Evolutionary conservation across 108 stramenopile genomes (phyloP).

Genomic region (Stephanodiscus triporus): DNA sequence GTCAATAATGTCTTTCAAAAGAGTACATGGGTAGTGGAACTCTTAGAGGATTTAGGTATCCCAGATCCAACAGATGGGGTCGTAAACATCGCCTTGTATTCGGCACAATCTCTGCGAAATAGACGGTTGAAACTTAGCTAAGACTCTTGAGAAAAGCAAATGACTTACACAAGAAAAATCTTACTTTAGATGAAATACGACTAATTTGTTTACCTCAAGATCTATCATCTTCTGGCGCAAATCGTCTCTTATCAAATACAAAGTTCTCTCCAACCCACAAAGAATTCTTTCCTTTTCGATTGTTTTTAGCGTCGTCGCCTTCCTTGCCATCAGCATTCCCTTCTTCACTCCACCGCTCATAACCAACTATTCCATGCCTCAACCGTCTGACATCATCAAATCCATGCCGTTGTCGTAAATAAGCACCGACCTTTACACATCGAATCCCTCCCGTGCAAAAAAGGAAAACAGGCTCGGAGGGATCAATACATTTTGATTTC

Average conservation of each 20-base stretch:
- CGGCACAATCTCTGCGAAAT: conserved; percentile 46
- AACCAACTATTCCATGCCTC: conserved; percentile 80
- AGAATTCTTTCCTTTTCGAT: conserved; percentile 1
- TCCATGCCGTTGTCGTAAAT: conserved; percentile 72
- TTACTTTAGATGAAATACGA: neutral
- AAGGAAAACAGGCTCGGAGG: conserved; percentile 60
- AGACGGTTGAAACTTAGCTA: conserved; percentile 34
- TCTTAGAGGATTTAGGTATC: conserved; percentile 73
- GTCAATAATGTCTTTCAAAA: conserved; percentile 66
- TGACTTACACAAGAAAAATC: neutral
- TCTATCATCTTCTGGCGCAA: conserved; percentile 18
- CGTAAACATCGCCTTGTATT: conserved; percentile 63
- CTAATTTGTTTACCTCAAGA: neutral
- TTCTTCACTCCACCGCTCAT: conserved; percentile 42
- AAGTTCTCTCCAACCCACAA: conserved; percentile 66
- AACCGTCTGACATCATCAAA: conserved; percentile 75
- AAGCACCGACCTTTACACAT: conserved; percentile 85
- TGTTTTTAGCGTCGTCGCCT: conserved; percentile 8
- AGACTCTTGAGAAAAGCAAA: neutral
- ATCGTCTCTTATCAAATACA: conserved; percentile 64
- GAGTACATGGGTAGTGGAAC: conserved; percentile 72
- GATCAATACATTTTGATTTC: conserved; percentile 49
- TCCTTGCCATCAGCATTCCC: conserved; percentile 1
- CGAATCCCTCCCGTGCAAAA: conserved; percentile 92
- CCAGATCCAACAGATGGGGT: conserved; percentile 73